Conservation (phyloP, 2,329 filamentous ascomycete species). For the Amauroascus niger region DNA sequence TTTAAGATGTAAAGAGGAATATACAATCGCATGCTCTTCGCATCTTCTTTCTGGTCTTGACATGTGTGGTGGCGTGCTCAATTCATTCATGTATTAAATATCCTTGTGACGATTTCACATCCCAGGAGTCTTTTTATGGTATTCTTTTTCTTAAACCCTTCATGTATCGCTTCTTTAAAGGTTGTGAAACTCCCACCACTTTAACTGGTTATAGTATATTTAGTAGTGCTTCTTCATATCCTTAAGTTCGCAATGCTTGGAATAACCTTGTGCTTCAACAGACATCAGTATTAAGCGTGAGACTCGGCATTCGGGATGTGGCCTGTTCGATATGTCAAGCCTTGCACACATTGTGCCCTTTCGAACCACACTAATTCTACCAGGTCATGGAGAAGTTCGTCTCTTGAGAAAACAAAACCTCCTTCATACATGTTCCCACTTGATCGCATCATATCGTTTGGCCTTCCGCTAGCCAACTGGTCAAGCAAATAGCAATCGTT, state of each 20-base stretch:
- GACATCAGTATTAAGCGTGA: no score
- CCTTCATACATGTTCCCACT: no score
- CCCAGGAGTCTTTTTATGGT: constrained; percentile 5
- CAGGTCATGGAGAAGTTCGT: no score
- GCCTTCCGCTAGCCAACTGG: no score
- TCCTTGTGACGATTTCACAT: constrained; percentile 5
- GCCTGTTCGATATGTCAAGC: no score
- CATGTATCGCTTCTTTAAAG: constrained; percentile 3
- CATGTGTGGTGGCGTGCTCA: neutral
- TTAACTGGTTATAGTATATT: constrained; percentile 12
- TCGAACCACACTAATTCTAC: no score
- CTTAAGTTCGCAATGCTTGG: neutral
- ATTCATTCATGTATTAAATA: constrained; percentile 7
- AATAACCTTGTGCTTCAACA: no score
- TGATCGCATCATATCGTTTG: no score
- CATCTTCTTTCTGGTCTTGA: neutral
- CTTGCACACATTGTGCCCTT: no score
- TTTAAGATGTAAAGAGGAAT: constrained; percentile 2
- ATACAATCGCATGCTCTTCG: neutral
- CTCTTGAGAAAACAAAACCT: no score
- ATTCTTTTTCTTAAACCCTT: constrained; percentile 1
- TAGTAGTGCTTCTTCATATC: constrained; percentile 8
- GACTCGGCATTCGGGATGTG: no score
- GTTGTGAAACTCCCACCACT: neutral
- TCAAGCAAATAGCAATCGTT: no score